Conservation (phyloP, 805 yeast genomes). For the Yamadazyma insecticola region DNA sequence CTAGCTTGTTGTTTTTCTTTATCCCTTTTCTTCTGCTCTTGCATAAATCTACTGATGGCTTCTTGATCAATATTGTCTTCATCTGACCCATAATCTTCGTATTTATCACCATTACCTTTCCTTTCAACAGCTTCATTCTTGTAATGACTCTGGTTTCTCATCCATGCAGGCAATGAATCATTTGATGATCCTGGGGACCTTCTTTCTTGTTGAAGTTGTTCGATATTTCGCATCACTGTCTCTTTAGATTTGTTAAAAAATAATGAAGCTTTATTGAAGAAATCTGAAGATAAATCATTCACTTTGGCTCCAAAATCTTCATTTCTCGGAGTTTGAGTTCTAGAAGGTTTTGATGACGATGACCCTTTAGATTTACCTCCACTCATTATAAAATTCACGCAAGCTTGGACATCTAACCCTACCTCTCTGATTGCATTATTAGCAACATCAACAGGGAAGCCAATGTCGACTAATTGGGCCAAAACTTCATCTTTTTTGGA, state of each 20-base stretch:
- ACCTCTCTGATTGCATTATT: constrained; percentile 54
- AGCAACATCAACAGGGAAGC: constrained; percentile 62
- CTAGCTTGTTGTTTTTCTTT: constrained; percentile 28
- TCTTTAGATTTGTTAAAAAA: constrained; percentile 56
- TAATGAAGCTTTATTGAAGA: constrained; percentile 56
- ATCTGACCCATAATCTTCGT: constrained; percentile 44
- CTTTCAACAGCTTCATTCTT: constrained; percentile 36
- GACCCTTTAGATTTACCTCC: constrained; percentile 7
- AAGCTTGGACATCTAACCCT: constrained; percentile 58
- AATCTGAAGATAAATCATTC: constrained; percentile 50
- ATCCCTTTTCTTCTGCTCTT: constrained; percentile 31
- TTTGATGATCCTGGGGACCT: constrained; percentile 10
- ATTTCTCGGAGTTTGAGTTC: constrained; percentile 9
- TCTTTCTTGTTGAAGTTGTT: constrained; percentile 42
- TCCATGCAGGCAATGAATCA: constrained; percentile 63
- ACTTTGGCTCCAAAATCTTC: constrained; percentile 29
- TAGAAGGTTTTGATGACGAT: constrained; percentile 3
- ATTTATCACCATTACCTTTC: constrained; percentile 27
- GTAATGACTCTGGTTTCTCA: constrained; percentile 53
- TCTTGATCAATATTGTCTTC: constrained; percentile 43
- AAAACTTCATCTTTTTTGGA: constrained; percentile 44
- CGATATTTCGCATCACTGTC: constrained; percentile 59
- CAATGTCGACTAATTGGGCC: constrained; percentile 76
- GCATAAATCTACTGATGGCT: constrained; percentile 36
- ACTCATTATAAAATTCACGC: constrained; percentile 63